phyloP scores from a whole-genome alignment of 148 eudicot genomes.

The Cornus suecica region DNA sequence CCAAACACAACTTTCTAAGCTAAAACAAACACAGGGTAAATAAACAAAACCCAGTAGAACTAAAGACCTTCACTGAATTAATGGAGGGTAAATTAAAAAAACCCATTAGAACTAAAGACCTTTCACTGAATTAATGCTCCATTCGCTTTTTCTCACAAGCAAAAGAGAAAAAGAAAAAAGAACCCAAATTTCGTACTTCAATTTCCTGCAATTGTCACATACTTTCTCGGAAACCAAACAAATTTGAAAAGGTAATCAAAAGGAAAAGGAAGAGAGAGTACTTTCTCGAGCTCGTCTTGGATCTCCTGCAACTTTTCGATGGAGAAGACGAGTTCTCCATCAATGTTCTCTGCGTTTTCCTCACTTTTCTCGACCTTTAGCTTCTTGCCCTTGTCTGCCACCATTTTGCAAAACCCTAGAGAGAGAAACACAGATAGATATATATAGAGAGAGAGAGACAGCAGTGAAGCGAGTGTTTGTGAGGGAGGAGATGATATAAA shows the following conservation, averaged over 20 bases:
- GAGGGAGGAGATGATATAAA: neutral
- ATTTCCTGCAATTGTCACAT: neutral
- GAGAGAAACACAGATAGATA: no score
- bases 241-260: neutral
- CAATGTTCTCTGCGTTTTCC: constrained; percentile 50
- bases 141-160: no score
- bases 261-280: constrained; percentile 14
- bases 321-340: constrained; percentile 58
- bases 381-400: constrained; percentile 79
- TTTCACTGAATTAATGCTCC: no score
- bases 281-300: constrained; percentile 97
- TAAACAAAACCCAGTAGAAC: no score
- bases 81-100: no score
- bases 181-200: no score
- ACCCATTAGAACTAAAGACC: no score
- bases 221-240: neutral
- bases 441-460: neutral
- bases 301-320: constrained; percentile 86
- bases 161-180: no score
- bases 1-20: no score
- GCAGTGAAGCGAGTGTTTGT: neutral
- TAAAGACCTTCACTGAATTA: no score
- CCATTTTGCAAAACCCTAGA: constrained; percentile 33
- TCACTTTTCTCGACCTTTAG: constrained; percentile 53
- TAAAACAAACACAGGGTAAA: no score